Evolutionary conservation across 352 stramenopile genomes (phyloP), one percentile per base, ranked within the genome.

Genomic region (Aphanomyces stellatus): DNA sequence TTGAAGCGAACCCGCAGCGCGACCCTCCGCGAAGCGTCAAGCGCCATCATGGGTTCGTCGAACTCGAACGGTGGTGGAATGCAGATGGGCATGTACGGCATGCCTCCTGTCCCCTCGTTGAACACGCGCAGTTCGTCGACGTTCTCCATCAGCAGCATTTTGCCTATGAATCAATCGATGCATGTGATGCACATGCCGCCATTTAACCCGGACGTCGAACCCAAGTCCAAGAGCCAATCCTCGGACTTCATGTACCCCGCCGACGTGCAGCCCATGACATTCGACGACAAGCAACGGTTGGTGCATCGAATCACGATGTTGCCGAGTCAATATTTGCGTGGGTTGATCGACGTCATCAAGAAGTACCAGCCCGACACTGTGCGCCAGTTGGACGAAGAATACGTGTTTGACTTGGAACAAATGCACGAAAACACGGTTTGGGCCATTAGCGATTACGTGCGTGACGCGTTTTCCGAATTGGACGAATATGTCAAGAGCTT

Each of bases 341-440:
- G 85, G 3, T 75, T 93, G 30, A 91, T 93, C 77, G 85, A 93
- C 61, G 83, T 93, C 13, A 93, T 93, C 68, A 91, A 81, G 74
- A 93, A 93, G 73, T 93, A 93, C 68, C 85, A 93, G 63, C 82
- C 83, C 0, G 85, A 93, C 65, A 93, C 81, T 0, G 85, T 93
- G 46, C 85, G 85, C 22, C 82, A 93, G 74, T 84, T 93, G 53
- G 85, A 93, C 62, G 85, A 93, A 69, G 85, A 93, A 43, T 93
- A 93, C 69, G 85, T 84, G 11, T 93, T 93, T 40, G 85, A 93
- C 53, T 62, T 93, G 22, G 85, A 84, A 10, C 85, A 91, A 67
- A 93, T 93, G 85, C 90, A 91, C 69, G 85, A 93, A 70, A 93
- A 93, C 71, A 93, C 85, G 0, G 85, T 91, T 40, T 93, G 82